These are phyloP conservation scores for Thielaviopsis populi DNA, from an alignment of 2,329 filamentous ascomycete species.

Conservation along the genomic window DNA sequence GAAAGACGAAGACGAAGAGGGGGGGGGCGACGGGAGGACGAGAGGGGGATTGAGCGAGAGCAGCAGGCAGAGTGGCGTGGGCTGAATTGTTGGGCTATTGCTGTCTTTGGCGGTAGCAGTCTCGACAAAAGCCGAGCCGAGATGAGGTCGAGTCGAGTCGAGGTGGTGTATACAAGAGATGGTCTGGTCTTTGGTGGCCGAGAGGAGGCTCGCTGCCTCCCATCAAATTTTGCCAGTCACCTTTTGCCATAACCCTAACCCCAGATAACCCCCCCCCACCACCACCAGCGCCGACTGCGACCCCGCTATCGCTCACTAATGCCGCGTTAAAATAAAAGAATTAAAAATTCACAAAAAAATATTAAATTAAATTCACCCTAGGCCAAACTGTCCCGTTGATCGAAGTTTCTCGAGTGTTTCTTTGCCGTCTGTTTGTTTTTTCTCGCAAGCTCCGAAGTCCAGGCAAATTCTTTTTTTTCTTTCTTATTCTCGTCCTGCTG, in stretches of 20 bases:
- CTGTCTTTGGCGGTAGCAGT: too few relatives aligned
- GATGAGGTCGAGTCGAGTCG: too few relatives aligned
- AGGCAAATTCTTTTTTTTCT: not conserved
- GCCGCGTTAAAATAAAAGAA: not conserved
- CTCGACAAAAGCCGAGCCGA: too few relatives aligned
- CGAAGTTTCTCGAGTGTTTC: not conserved
- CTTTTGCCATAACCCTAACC: not conserved
- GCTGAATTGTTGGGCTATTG: too few relatives aligned
- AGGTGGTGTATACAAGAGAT: not conserved
- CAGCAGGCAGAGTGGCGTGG: too few relatives aligned
- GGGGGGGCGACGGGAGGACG: not conserved
- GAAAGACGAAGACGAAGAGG: not conserved
- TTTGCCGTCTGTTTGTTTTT: slow-evolving; percentile 2
- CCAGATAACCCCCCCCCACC: too few relatives aligned
- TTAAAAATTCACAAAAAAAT: too few relatives aligned
- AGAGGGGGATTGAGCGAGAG: not conserved
- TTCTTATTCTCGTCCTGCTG: too few relatives aligned
- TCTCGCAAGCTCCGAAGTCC: not conserved
- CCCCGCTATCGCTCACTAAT: not conserved
- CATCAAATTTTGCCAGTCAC: too few relatives aligned
- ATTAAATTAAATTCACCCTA: not conserved
- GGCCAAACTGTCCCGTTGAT: not conserved
- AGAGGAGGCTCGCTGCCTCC: too few relatives aligned
- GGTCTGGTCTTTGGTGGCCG: too few relatives aligned
- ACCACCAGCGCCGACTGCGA: not conserved